Evolutionary conservation across 2,329 filamentous ascomycete species (phyloP), one percentile per base, ranked within the genome.

Genomic region (Lizonia empirigonia): DNA sequence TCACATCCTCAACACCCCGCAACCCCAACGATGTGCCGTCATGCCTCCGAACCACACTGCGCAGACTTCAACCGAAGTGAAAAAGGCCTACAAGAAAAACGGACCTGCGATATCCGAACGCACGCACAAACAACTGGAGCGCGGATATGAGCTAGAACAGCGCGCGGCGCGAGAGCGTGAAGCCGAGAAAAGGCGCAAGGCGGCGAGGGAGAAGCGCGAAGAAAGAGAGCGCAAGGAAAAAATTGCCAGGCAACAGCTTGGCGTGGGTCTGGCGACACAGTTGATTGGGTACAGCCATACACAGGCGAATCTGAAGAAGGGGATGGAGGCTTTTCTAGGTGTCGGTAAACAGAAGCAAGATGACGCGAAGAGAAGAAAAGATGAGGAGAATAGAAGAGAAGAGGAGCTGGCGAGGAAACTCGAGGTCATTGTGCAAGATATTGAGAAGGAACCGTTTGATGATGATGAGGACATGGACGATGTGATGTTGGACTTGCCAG

Each of bases 241-340:
- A 9, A 55, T 65, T 10, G 59, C 56, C 3, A 60, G 71, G 29
- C 58, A 60, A 23, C 60, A 64, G 30, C 48, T 64, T 16, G 73
- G 72, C 1, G 54, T 74, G 2, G 68, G 73, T 3, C 38, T 72
- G 16, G 73, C 73, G 7, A 75, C 73, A 5, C 73, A 76, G 50
- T 36, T 74, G 22, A 62, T 68, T 40, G 73, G 73, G n/a, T 76
- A 67, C 38, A 73, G 62, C 38, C 69, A 68, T 24, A 72, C 68
- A 0, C 73, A 76, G 55, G 67, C 64, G 30, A 56, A 63, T 46
- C 42, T 74, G 54, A 75, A 75, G 56, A 65, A 47, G 22, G 70
- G 67, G 16, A 74, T 76, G 72, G 70, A 74, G 47, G 59, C 66
- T 0, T 73, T 73, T 35, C 18, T 73, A 26, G 68, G 70, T 0